Conservation (phyloP, 225 moss, liverwort and hornwort genomes). For the Antitrichia curtipendula region DNA sequence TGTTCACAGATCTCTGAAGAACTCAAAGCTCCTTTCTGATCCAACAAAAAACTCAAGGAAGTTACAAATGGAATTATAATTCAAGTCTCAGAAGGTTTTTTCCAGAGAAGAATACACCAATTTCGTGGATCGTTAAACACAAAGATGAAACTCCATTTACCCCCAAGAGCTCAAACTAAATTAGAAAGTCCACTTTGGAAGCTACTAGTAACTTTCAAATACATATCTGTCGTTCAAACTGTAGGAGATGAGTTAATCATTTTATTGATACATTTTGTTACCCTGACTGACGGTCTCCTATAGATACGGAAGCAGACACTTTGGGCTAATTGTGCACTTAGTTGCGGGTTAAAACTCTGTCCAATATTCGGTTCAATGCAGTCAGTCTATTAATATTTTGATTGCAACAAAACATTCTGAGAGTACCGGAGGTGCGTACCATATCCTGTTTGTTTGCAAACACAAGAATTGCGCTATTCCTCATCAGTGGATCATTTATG, state of each 20-base stretch:
- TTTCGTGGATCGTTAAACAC: not conserved
- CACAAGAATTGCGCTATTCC: slow-evolving; percentile 82
- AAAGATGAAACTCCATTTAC: not conserved
- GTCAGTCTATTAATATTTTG: not conserved
- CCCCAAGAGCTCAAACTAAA: not conserved
- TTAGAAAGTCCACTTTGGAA: not conserved
- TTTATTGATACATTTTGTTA: not conserved
- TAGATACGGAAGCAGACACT: not conserved
- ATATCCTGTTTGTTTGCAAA: slow-evolving; percentile 93
- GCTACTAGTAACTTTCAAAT: not conserved
- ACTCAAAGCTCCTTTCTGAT: slow-evolving; percentile 69
- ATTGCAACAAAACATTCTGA: not conserved
- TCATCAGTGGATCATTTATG: slow-evolving; percentile 74
- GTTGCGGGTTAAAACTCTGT: not conserved
- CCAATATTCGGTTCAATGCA: not conserved
- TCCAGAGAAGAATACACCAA: not conserved
- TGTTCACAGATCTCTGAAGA: slow-evolving; percentile 74
- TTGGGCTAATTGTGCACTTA: not conserved
- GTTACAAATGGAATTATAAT: not conserved
- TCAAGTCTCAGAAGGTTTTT: not conserved
- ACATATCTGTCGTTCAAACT: not conserved
- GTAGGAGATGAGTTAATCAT: not conserved
- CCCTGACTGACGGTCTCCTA: not conserved
- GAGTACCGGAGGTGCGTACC: slow-evolving; percentile 7
- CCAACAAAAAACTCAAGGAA: not conserved